phyloP scores from a whole-genome alignment of 352 stramenopile genomes.

The Globisporangium paroecandrum region DNA sequence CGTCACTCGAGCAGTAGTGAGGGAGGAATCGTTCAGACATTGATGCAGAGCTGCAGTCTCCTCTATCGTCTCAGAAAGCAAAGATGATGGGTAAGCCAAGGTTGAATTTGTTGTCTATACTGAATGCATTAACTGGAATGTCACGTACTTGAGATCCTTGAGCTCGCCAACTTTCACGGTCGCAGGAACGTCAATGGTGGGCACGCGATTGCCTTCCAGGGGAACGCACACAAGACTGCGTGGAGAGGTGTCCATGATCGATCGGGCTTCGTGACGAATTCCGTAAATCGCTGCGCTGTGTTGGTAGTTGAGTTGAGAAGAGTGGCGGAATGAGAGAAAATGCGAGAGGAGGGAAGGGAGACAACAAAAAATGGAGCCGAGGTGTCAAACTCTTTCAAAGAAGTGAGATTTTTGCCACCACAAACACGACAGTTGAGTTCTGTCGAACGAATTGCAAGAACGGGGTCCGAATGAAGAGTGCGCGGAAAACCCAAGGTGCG shows the following conservation, averaged over 20 bases:
- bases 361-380: no score
- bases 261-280: not conserved
- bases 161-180: not conserved
- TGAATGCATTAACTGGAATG: not conserved
- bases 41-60: not conserved
- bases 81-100: not conserved
- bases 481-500: no score
- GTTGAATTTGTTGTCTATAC: not conserved
- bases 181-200: not conserved
- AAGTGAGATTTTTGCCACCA: no score
- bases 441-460: no score
- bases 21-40: not conserved
- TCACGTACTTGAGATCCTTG: not conserved
- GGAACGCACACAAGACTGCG: not conserved
- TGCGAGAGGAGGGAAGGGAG: no score
- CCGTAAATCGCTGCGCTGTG: no score
- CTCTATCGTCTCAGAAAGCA: not conserved
- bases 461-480: no score
- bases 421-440: no score
- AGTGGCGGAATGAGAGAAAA: not conserved
- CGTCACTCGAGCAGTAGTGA: slow-evolving; percentile 18
- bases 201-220: not conserved
- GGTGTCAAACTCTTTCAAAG: no score
- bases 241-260: not conserved
- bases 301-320: not conserved